phyloP scores from a whole-genome alignment of 106 monocot species.

The Dioscorea zingiberensis region DNA sequence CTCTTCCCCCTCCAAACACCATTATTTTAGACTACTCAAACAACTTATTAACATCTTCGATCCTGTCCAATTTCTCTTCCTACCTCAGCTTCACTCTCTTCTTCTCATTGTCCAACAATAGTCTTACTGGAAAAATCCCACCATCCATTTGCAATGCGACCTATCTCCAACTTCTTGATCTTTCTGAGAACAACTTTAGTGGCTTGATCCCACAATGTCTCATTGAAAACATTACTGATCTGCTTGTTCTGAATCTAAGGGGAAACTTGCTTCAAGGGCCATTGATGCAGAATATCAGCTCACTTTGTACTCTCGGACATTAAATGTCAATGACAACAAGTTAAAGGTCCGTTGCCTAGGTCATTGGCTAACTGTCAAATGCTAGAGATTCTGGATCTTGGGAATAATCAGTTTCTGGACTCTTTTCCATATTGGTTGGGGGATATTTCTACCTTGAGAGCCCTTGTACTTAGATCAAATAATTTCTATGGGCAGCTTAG shows the following conservation, averaged over 20 bases:
- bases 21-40: constrained; percentile 59
- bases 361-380: constrained; percentile 41
- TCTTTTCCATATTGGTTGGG: constrained; percentile 58
- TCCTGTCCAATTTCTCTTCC: constrained; percentile 27
- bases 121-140: constrained; percentile 48
- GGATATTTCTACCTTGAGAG: constrained; percentile 22
- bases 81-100: constrained; percentile 29
- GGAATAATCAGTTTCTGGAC: constrained; percentile 52
- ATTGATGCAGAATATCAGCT: constrained; percentile 17
- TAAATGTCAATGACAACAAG: constrained; percentile 50
- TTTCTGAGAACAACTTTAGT: constrained; percentile 54
- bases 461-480: constrained; percentile 63
- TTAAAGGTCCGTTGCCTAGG: constrained; percentile 41
- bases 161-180: constrained; percentile 53
- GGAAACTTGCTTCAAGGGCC: constrained; percentile 38
- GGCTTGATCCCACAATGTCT: constrained; percentile 53
- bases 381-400: constrained; percentile 62
- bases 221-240: not conserved
- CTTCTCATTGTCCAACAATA: constrained; percentile 51
- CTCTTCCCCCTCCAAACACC: constrained; percentile 32
- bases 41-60: constrained; percentile 43
- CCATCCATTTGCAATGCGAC: constrained; percentile 41
- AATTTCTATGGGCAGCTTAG: constrained; percentile 27
- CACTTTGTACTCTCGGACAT: constrained; percentile 24
- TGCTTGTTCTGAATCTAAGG: constrained; percentile 43